Conservation (phyloP, 148 eudicot genomes). For the Linanthus parryae region DNA sequence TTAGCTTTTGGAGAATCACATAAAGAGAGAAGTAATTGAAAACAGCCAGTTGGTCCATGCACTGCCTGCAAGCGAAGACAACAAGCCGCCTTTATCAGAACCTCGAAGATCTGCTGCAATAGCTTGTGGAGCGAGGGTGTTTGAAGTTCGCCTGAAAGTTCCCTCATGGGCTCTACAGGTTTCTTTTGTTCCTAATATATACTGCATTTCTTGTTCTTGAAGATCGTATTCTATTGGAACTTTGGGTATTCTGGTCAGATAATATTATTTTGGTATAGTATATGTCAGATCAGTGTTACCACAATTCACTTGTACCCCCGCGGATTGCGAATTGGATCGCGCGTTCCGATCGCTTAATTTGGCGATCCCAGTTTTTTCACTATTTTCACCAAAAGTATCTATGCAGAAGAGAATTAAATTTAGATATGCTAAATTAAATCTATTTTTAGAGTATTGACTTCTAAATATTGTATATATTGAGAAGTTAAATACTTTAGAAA, state of each 20-base stretch:
- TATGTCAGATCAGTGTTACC: no score
- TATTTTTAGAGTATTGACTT: no score
- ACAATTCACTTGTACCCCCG: no score
- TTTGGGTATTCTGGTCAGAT: neutral
- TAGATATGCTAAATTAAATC: no score
- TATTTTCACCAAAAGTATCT: no score
- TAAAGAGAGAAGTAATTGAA: conserved; percentile 82
- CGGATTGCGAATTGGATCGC: no score
- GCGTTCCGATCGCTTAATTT: no score
- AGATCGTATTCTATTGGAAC: neutral
- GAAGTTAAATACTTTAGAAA: no score
- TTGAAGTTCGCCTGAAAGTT: conserved; percentile 84
- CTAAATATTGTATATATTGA: no score
- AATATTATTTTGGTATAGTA: neutral
- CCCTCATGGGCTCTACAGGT: conserved; percentile 98
- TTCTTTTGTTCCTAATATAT: conserved; percentile 2
- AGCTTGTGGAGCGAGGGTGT: conserved; percentile 84
- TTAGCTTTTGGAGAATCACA: conserved; percentile 87
- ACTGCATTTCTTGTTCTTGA: neutral
- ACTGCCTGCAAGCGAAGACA: conserved; percentile 39
- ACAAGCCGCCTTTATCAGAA: conserved; percentile 39
- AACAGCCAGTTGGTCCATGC: conserved; percentile 69
- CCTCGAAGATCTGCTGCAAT: conserved; percentile 85
- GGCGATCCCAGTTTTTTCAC: no score
- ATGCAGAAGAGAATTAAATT: no score